A percentile compares a stretch with the other conserved stretches of the same genome.
Evolutionary conservation across 2,329 filamentous ascomycete species (phyloP).

Genomic region (Xylaria digitata): DNA sequence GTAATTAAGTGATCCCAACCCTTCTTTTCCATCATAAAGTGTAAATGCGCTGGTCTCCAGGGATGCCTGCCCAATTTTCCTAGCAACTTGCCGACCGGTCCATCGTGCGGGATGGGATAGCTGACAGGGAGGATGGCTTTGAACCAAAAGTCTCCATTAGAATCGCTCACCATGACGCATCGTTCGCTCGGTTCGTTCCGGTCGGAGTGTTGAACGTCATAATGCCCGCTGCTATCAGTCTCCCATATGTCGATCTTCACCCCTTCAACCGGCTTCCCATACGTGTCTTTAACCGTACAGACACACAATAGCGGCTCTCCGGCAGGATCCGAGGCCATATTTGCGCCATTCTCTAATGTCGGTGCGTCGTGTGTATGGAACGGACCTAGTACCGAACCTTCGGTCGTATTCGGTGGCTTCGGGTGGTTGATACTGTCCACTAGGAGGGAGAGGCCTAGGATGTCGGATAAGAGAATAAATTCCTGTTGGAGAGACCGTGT

Average conservation of each 20-base stretch:
- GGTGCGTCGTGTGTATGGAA: slow-evolving; percentile 86
- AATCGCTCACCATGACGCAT: slow-evolving; percentile 75
- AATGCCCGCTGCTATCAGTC: slow-evolving; percentile 81
- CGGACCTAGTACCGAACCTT: slow-evolving; percentile 83
- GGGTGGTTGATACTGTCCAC: slow-evolving; percentile 88
- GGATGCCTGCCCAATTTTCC: slow-evolving; percentile 75
- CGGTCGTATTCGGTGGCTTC: slow-evolving; percentile 75
- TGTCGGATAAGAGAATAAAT: slow-evolving; percentile 85
- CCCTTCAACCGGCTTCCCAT: slow-evolving; percentile 69
- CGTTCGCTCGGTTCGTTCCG: slow-evolving; percentile 74
- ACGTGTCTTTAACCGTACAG: slow-evolving; percentile 76
- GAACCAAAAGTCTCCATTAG: slow-evolving; percentile 84
- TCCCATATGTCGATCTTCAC: slow-evolving; percentile 88
- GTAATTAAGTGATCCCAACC: slow-evolving; percentile 86
- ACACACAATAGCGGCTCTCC: slow-evolving; percentile 78
- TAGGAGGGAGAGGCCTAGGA: slow-evolving; percentile 81
- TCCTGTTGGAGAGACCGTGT: slow-evolving; percentile 59
- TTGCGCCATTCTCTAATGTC: slow-evolving; percentile 63
- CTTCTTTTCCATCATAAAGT: slow-evolving; percentile 88
- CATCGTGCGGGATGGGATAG: slow-evolving; percentile 87
- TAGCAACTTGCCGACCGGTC: slow-evolving; percentile 81
- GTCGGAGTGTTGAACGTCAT: slow-evolving; percentile 81
- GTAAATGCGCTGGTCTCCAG: slow-evolving; percentile 81
- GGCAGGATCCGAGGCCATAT: slow-evolving; percentile 74
- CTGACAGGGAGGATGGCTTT: slow-evolving; percentile 84